phyloP scores from a whole-genome alignment of 2,329 filamentous ascomycete species.

The Cladosporium sp. region DNA sequence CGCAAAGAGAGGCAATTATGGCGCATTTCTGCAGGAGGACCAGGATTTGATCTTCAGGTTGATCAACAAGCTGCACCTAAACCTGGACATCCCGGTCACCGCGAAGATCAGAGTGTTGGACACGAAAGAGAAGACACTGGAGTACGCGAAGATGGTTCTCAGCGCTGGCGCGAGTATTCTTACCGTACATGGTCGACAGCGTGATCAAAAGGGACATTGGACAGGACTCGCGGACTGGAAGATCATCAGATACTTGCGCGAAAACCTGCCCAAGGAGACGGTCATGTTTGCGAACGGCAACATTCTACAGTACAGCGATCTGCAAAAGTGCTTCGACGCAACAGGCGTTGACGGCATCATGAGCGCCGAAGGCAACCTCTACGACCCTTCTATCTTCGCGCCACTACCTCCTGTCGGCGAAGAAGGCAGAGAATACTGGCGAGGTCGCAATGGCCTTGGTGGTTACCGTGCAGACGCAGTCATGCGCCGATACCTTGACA shows the following conservation, averaged over 20 bases:
- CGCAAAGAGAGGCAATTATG: constrained; percentile 83
- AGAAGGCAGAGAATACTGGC: constrained; percentile 80
- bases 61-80: constrained; percentile 74
- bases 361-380: constrained; percentile 93
- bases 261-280: constrained; percentile 77
- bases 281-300: constrained; percentile 98
- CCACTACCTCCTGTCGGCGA: constrained; percentile 58
- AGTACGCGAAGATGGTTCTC: constrained; percentile 83
- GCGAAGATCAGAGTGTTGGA: constrained; percentile 93
- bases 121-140: constrained; percentile 77
- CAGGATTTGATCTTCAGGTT: constrained; percentile 77
- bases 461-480: constrained; percentile 89
- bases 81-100: constrained; percentile 79
- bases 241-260: constrained; percentile 75
- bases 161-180: constrained; percentile 86
- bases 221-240: constrained; percentile 91
- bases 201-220: constrained; percentile 94
- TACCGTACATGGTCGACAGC: constrained; percentile 80
- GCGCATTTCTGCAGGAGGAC: constrained; percentile 91
- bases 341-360: constrained; percentile 92
- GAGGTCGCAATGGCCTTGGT: constrained; percentile 69
- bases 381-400: constrained; percentile 84
- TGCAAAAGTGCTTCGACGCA: constrained; percentile 70
- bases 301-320: constrained; percentile 73
- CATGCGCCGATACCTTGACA: constrained; percentile 82